Evolutionary conservation across 495 filamentous ascomycete genomes (phyloP), one percentile per base, ranked within the genome.

Genomic region (Clohesyomyces aquaticus): DNA sequence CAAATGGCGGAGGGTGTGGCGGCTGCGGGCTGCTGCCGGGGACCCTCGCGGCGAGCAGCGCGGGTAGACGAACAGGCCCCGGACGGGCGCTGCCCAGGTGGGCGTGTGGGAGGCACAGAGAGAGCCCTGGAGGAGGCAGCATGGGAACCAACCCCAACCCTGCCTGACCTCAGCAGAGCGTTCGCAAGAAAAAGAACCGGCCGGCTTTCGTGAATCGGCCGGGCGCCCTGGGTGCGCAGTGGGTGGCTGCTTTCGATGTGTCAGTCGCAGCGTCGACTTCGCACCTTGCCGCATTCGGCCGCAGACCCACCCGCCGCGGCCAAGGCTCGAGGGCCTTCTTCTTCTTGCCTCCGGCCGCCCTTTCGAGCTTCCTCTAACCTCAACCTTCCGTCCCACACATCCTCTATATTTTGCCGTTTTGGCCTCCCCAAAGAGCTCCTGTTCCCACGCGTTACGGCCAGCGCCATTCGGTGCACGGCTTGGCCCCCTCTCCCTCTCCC

Each of bases 391-490:
- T 16, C 58, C 27, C 32, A 47, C 14, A 32, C 22, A 25, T 18
- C 25, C 54, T 45, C 28, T 48, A 50, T 22, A 32, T 25, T 53
- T 59, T 60, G 67, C 58, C 60, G 68, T 65, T 71, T 71, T 71
- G 61, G 65, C 60, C 62, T 59, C 60, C 41, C 58, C 52, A 59
- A 55, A n/a, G 51, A 26, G 26, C 6, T 50, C 26, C 35, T 35
- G 48, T 28, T 63, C 56, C 41, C 43, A 71, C 68, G 63, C 68
- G 57, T 71, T 65, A 65, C 68, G 68, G 68, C 68, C 68, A 71
- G 65, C 69, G 69, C 69, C 69, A 32, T 65, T 57, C 47, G 65
- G 69, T 65, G 61, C 65, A 67, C 52, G 64, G 68, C 68, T 67
- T 51, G 68, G 68, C 55, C 63, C 27, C 19, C 27, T 51, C 63